Evolutionary conservation across 306 rosid species (phyloP), one percentile per base, ranked within the genome.

Genomic region (Trifolium dubium): DNA sequence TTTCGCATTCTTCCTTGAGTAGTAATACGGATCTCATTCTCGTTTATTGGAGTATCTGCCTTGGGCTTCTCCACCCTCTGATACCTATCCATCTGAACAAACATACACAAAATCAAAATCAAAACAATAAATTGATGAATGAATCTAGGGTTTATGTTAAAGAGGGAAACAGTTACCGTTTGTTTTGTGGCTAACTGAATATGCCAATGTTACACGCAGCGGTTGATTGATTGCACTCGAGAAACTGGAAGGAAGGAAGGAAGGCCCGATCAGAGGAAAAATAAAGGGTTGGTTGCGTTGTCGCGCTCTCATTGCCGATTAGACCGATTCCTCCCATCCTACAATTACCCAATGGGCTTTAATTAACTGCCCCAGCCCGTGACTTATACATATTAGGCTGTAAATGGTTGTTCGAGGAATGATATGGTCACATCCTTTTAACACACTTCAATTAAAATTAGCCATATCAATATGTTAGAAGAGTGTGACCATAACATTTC

Each of bases 1-100:
- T 88, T 92, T 72, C 96, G 80, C 92, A 90, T 92, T 75, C 96
- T 83, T 47, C 96, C 98, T 43, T 90, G 96, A 67, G 89, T 64
- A 6, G 96, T 92, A 77, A 92, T 87, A 67, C 94, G 96, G 69
- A 92, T 92, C 83, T 92, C 98, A 50, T 92, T 90, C 83, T 90
- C 96, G 19, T 84, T 87, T 12, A 92, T 88, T 6, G 89, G 86
- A 78, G 64, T 75, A 30, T 85, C 94, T 0, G 83, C 73, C 79
- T 80, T 88, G 13, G 96, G 94, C 84, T 90, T 92, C 88, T 87
- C 96, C 68, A 92, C 95, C 76, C 98, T 87, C 87, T 90, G 96
- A 63, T 90, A 88, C 81, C 94, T 84, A 86, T 90, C 96, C 98
- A 92, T 84, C 80, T 80, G 43, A 35, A 59, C 14, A 3, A 10